phyloP scores from a whole-genome alignment of 805 yeast genomes.

The Candida dajiaensis region DNA sequence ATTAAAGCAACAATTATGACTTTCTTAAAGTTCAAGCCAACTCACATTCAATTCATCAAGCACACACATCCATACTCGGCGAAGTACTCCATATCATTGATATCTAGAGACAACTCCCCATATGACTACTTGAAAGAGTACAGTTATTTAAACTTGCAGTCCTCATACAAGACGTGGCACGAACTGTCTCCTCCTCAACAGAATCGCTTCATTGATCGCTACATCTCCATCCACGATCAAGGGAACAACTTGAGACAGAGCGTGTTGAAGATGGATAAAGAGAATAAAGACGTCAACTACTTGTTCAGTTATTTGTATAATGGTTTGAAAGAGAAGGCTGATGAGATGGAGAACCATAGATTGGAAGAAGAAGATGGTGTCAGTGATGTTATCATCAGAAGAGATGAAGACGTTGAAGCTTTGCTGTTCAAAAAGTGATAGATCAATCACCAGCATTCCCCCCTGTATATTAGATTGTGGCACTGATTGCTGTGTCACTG shows the following conservation, averaged over 20 bases:
- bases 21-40: neutral
- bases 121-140: slow-evolving; percentile 8
- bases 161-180: slow-evolving; percentile 9
- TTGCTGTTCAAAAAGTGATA: slow-evolving; percentile 5
- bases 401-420: slow-evolving; percentile 6
- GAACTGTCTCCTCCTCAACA: slow-evolving; percentile 9
- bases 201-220: slow-evolving; percentile 5
- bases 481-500: neutral
- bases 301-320: slow-evolving; percentile 9
- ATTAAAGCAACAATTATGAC: neutral
- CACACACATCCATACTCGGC: neutral
- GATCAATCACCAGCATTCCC: neutral
- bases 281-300: slow-evolving; percentile 11
- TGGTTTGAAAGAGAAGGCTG: slow-evolving; percentile 8
- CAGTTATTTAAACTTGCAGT: slow-evolving; percentile 7
- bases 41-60: neutral
- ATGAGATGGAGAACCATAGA: slow-evolving; percentile 1
- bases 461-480: neutral
- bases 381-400: slow-evolving; percentile 3
- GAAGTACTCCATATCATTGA: neutral
- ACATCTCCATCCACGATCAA: slow-evolving; percentile 6
- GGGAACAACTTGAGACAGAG: slow-evolving; percentile 3
- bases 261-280: slow-evolving; percentile 3
- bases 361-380: neutral
- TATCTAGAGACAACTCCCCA: neutral